Evolutionary conservation across 257 asterid species (phyloP), one percentile per base, ranked within the genome.

Genomic region (Lycium ferocissimum): DNA sequence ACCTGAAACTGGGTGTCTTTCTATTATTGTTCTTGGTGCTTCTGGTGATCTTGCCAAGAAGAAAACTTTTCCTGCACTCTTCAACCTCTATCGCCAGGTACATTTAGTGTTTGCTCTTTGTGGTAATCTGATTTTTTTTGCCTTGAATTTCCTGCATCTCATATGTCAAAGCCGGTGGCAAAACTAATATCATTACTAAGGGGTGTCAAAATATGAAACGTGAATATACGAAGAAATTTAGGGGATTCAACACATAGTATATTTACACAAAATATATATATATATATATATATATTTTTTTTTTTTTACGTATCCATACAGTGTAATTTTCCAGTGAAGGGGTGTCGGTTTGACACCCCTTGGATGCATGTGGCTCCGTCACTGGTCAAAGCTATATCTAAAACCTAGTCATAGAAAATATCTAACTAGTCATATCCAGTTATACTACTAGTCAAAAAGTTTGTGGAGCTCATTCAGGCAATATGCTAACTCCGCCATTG

Each of bases 31-130:
- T 85, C 98, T 97, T 38, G 99, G 99, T 69, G 99, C 99, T 83
- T 97, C 99, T 6, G 99, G 99, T 86, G 99, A 97, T 95, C 99
- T 97, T 90, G 99, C 99, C 85, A 97, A 97, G 89, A 97, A 95
- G 91, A 97, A 97, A 91, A 97, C 99, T 47, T 97, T 97, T 85
- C 99, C 99, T 38, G 99, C 99, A 3, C 98, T 95, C 73, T 95
- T 90, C 85, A 95, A 97, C 91, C 98, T 97, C 86, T 97, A 92
- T 57, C 96, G 96, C 0, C 98, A 95, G 99, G 99, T 97, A 51
- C 26, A 76, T 33, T 78, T 76, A 9, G 82, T 53, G 65, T 51
- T 53, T 69, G 4, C 5, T 69, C 57, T 53, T 83, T 57, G 58
- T 59, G 18, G 54, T 49, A 57, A 12, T 22, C 40, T 72, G 22